Conservation (phyloP, 106 monocot genomes). For the Vanilla planifolia region DNA sequence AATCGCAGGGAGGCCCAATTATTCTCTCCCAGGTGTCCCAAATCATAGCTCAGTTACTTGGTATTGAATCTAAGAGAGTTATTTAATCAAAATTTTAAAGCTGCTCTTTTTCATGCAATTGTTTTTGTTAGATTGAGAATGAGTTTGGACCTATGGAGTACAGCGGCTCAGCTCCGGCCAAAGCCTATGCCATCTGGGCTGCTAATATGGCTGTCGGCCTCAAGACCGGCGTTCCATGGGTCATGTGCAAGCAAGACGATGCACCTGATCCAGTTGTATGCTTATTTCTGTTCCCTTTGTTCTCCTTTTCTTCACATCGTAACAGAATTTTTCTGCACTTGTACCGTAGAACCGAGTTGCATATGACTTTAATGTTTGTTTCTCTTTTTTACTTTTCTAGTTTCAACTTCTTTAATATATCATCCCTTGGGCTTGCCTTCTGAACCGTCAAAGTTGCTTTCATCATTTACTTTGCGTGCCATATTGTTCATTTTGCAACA, state of each 20-base stretch:
- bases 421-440: neutral
- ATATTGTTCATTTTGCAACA: no score
- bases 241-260: constrained; percentile 93
- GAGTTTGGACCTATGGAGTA: constrained; percentile 74
- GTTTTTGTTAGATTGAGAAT: constrained; percentile 56
- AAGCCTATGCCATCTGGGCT: constrained; percentile 63
- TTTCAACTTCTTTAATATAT: neutral
- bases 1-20: constrained; percentile 86
- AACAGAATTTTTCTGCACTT: neutral
- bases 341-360: neutral
- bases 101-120: neutral
- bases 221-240: constrained; percentile 75
- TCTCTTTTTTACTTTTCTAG: neutral
- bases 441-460: no score
- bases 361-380: neutral
- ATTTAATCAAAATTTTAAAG: neutral
- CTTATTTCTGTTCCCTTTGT: neutral
- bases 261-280: constrained; percentile 90
- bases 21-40: constrained; percentile 66
- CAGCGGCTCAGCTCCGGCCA: constrained; percentile 37
- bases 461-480: no score
- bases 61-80: neutral
- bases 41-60: neutral
- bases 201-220: constrained; percentile 71
- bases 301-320: neutral